A percentile compares a stretch with the other conserved stretches of the same genome.
These are phyloP conservation scores for Pulicaria dysenterica DNA, from an alignment of 129 eudicot species.

Conservation along the genomic window DNA sequence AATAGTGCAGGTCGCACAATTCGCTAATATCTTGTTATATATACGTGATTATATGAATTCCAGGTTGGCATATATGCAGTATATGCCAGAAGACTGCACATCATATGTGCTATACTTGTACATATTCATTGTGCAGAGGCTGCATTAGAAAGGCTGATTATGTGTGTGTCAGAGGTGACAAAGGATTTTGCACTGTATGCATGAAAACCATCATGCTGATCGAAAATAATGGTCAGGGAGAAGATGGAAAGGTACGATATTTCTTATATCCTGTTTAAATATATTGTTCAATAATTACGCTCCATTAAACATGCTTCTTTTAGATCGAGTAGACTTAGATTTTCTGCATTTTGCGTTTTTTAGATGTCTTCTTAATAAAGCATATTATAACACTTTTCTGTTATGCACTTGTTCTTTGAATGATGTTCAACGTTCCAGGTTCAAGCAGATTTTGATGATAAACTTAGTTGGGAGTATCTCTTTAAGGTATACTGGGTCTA, in stretches of 20 bases:
- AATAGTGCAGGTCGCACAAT: constrained; percentile 5
- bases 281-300: not conserved
- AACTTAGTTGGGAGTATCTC: constrained; percentile 96
- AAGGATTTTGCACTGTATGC: constrained; percentile 92
- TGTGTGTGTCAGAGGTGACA: constrained; percentile 81
- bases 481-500: constrained; percentile 88
- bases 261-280: not conserved
- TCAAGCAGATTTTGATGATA: constrained; percentile 97
- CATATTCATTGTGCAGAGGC: constrained; percentile 88
- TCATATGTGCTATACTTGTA: constrained; percentile 92
- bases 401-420: not conserved
- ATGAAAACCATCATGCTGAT: constrained; percentile 88
- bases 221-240: constrained; percentile 77
- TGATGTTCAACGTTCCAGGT: constrained; percentile 44
- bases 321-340: not conserved
- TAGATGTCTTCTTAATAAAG: not conserved
- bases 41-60: constrained; percentile 24
- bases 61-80: constrained; percentile 99
- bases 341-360: constrained; percentile 1
- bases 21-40: constrained; percentile 17
- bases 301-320: not conserved
- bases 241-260: constrained; percentile 64
- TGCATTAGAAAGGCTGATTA: constrained; percentile 79
- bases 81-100: constrained; percentile 77
- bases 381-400: not conserved